Base-by-base conservation (phyloP, 2,329 filamentous ascomycete species). In the Diaporthe australafricana region DNA sequence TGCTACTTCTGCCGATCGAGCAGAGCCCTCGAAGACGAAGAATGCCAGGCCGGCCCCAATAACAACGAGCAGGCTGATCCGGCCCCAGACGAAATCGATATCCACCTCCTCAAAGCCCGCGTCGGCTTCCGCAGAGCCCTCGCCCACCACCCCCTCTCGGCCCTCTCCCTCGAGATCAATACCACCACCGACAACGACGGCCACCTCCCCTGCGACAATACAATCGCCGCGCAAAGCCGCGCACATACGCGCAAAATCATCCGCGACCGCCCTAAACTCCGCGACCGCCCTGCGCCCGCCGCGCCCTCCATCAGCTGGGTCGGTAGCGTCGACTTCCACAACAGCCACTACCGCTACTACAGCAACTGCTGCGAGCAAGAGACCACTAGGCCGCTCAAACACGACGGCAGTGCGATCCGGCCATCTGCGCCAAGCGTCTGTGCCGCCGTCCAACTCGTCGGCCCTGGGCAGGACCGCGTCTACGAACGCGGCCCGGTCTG, bases 171-270 rank as follows among this genome's bases (percentile, higher is more conserved):
- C 78, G 2, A 76, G 78, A 5, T 77, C 79, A 1, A 56, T 78
- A 5, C 75, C 78, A 12, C 53, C 77, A 11, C 50, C 75, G 7
- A 53, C 65, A 5, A 20, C 76, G 14, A 50, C 76, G 7, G 53
- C 68, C 30, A 68, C 74, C 27, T 56, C 74, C 7, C 68, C 65
- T 11, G 32, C 32, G 14, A 63, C 45, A 40, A 40, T 42, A 47
- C 57, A 63, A 30, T 56, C 55, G 55, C 74, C 68, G 42, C 70
- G 77, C 27, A 42, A 70, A 4, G 27, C 69, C 14, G 78, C 77
- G 20, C 84, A 85, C 72, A 57, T 77, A 12, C 80, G 84, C 60
- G 80, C 83, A n/a, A 83, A 80, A 75, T 84, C 83, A n/a, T 82
- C 81, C 5, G 81, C 81, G 5, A 84, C 83, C 2, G 74, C 79